A percentile compares a stretch with the other conserved stretches of the same genome.
phyloP scores from a whole-genome alignment of 257 asterid species.

The Datura wrightii region DNA sequence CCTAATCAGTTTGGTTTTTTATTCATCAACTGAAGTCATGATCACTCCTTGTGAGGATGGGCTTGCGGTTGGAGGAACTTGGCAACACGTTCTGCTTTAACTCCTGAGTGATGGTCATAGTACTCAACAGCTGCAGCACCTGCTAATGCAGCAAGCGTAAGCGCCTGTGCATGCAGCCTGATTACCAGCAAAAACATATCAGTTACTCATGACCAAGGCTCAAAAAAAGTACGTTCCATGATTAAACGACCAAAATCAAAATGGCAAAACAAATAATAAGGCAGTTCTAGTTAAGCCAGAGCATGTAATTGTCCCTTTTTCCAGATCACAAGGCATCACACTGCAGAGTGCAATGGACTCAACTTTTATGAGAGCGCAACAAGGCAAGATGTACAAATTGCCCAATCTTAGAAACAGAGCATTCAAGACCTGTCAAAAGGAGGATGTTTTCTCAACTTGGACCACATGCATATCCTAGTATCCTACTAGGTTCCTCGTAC shows the following conservation, averaged over 20 bases:
- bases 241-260: background rate
- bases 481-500: background rate
- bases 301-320: background rate
- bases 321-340: constrained; percentile 10
- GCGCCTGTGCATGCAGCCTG: constrained; percentile 96
- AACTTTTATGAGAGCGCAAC: background rate
- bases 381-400: background rate
- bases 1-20: background rate
- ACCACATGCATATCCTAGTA: background rate
- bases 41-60: constrained; percentile 52
- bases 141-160: constrained; percentile 84
- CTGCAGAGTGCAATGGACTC: background rate
- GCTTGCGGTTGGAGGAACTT: constrained; percentile 66
- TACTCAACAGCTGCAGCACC: constrained; percentile 85
- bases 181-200: constrained; percentile 25
- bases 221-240: background rate
- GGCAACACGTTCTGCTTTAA: constrained; percentile 73
- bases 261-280: background rate
- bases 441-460: background rate
- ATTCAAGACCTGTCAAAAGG: background rate
- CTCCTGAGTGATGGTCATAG: constrained; percentile 80
- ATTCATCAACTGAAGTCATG: background rate
- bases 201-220: background rate
- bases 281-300: background rate
- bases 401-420: background rate